Evolutionary conservation across 202 grass and related monocot species (phyloP).

Genomic region (Alloteropsis angusta): DNA sequence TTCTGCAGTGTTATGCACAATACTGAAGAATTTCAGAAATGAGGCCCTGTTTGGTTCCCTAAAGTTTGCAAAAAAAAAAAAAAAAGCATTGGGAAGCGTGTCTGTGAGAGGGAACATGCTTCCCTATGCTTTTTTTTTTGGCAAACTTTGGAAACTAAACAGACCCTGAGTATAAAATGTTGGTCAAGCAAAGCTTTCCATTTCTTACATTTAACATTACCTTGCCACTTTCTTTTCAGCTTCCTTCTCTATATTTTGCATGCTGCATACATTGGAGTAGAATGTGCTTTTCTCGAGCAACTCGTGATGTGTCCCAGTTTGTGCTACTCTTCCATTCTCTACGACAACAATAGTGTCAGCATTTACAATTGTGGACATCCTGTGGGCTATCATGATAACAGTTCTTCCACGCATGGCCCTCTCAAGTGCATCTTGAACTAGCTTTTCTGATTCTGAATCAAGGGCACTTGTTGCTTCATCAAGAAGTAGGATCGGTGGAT

Average conservation of each 20-base stretch:
- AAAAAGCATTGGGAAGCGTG: too few relatives aligned
- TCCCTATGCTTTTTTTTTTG: too few relatives aligned
- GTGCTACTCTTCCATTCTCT: conserved; percentile 53
- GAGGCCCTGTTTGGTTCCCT: too few relatives aligned
- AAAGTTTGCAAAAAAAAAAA: too few relatives aligned
- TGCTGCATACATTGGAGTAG: conserved; percentile 37
- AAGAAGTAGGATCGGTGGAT: conserved; percentile 60
- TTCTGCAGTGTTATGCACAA: background rate
- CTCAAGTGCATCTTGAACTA: conserved; percentile 58
- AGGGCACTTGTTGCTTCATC: conserved; percentile 74
- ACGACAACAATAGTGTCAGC: conserved; percentile 59
- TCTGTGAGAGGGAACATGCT: too few relatives aligned
- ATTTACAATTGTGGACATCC: conserved; percentile 56
- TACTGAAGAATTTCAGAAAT: background rate
- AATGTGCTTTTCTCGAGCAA: conserved; percentile 44
- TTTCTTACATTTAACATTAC: conserved; percentile 26
- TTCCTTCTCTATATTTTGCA: conserved; percentile 44
- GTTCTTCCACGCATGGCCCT: conserved; percentile 52
- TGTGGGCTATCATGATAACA: conserved; percentile 64
- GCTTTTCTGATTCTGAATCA: conserved; percentile 63
- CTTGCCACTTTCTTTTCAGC: conserved; percentile 20
- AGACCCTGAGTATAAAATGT: background rate
- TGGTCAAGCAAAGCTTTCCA: conserved; percentile 6
- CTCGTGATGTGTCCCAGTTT: conserved; percentile 55
- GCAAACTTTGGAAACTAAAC: too few relatives aligned